Base-by-base conservation (phyloP, 169 alveolate genomes). In the Amoebophrya sp. region DNA sequence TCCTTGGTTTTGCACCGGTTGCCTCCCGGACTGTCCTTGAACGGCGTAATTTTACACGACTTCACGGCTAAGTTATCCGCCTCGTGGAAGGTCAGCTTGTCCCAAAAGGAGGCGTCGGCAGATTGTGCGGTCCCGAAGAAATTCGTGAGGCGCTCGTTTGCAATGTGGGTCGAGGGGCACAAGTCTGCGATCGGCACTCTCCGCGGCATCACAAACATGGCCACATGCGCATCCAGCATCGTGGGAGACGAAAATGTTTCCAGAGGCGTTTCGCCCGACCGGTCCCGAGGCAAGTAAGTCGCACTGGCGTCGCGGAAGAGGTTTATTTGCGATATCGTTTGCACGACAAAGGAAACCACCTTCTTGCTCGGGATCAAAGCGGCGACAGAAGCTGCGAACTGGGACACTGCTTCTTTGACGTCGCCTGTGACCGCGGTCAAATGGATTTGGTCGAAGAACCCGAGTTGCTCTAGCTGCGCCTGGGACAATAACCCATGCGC, bases 401-500 rank as follows among this genome's bases (percentile, higher is more conserved):
- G 35, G 10, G 83, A 66, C 7, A 66, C 18, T 2, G 83, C 83
- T 1, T 66, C 83, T 0, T 66, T n/a, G 35, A 66, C 35, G 83
- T 66, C 83, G 7, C 39, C 35, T 7, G 83, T 1, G 35, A 66
- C 83, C 83, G 35, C 32, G 35, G 83, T 66, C 18, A 25, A n/a
- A 25, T 25, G 35, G 32, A 66, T 25, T 25, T 66, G 83, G 35
- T 66, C 83, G 35, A 66, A 66, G 83, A 66, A 66, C 29, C 83
- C 83, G 38, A 66, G 83, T 25, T 66, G 83, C 18, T 66, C 83
- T 2, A 66, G 83, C 35, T 66, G 83, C 35, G 83, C 83, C 83
- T 66, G 83, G 29, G 83, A 25, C 83, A 66, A 25, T 2, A 66
- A 1, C 32, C 83, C 83, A 25, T 66, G 83, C 29, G 83, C 83